Evolutionary conservation across 2,329 filamentous ascomycete genomes (phyloP).

Genomic region (Cordyceps pruinosa): DNA sequence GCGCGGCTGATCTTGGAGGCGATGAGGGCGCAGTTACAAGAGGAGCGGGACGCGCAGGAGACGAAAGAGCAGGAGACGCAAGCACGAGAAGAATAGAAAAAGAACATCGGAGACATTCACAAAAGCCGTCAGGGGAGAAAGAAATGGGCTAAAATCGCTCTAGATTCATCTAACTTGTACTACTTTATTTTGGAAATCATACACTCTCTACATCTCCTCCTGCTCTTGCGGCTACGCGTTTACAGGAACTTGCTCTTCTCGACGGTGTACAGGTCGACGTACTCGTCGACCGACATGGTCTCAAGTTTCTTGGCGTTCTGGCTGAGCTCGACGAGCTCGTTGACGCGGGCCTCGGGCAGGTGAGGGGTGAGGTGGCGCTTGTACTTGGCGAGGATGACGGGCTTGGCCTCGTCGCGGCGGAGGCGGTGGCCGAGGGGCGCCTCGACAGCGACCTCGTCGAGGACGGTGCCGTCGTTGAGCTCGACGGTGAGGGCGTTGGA

Average conservation of each 20-base stretch:
- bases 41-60: no score
- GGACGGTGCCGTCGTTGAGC: constrained; percentile 85
- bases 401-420: constrained; percentile 93
- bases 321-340: constrained; percentile 75
- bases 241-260: constrained; percentile 56
- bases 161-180: constrained; percentile 2
- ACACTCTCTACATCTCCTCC: neutral
- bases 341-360: constrained; percentile 67
- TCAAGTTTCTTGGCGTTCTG: constrained; percentile 70
- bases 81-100: neutral
- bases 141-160: neutral
- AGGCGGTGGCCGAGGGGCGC: constrained; percentile 89
- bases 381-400: constrained; percentile 92
- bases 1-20: constrained; percentile 15
- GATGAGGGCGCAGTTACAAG: neutral
- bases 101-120: no score
- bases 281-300: constrained; percentile 79
- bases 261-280: constrained; percentile 74
- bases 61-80: no score
- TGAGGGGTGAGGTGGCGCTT: constrained; percentile 84
- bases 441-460: constrained; percentile 88
- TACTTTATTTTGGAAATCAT: neutral
- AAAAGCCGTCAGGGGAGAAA: neutral
- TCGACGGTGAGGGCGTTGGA: constrained; percentile 94
- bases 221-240: neutral